phyloP scores from a whole-genome alignment of 1,139 yeast genomes.

The Suhomyces bolitotheri region DNA sequence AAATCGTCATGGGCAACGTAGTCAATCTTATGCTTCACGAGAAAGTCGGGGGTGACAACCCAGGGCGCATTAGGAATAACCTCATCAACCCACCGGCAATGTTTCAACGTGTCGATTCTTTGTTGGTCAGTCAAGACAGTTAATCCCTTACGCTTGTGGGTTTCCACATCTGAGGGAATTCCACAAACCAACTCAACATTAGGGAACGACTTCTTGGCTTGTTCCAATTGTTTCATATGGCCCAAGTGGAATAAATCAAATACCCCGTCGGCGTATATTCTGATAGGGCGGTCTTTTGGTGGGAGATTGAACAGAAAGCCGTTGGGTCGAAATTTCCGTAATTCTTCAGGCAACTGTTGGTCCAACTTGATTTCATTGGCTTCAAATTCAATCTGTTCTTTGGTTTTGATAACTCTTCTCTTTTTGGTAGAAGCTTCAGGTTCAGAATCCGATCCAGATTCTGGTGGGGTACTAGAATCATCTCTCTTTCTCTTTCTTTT shows the following conservation, averaged over 20 bases:
- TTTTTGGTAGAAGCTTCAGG: conserved; percentile 16
- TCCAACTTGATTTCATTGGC: conserved; percentile 57
- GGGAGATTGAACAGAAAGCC: conserved; percentile 79
- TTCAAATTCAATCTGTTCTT: conserved; percentile 42
- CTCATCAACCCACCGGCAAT: conserved; percentile 97
- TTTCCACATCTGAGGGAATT: conserved; percentile 83
- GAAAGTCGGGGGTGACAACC: conserved; percentile 84
- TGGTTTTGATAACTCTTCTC: conserved; percentile 20
- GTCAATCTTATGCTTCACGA: conserved; percentile 78
- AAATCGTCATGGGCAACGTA: conserved; percentile 97
- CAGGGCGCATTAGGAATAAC: conserved; percentile 94
- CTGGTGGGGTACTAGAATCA: conserved; percentile 16
- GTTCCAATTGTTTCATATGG: conserved; percentile 92
- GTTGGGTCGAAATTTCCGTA: conserved; percentile 66
- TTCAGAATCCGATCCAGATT: conserved; percentile 16
- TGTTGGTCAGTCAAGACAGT: conserved; percentile 88
- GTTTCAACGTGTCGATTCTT: conserved; percentile 82
- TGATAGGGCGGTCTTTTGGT: conserved; percentile 79
- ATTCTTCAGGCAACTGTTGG: conserved; percentile 59
- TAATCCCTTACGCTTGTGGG: conserved; percentile 89
- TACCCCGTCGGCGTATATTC: conserved; percentile 96
- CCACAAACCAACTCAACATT: conserved; percentile 88
- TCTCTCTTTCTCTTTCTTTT: conserved; percentile 35
- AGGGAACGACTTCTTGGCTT: conserved; percentile 89
- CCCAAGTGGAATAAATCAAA: conserved; percentile 96